Conservation (phyloP, 805 yeast genomes). For the Ogataea chonburiensis region DNA sequence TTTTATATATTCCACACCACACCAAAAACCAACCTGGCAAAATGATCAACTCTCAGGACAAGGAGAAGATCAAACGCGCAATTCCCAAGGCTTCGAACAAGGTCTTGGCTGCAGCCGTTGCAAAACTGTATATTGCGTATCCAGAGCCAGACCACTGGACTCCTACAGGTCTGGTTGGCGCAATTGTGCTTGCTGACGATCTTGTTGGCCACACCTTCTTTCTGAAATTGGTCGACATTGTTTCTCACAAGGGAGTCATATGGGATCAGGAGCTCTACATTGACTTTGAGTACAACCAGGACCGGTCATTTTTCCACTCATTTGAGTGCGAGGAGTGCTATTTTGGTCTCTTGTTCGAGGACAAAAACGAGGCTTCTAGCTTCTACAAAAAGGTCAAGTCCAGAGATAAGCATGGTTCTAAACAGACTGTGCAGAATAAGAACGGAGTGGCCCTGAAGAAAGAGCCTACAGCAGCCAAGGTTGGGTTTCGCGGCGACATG, state of each 20-base stretch:
- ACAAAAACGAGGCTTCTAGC: conserved; percentile 81
- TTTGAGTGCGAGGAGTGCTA: conserved; percentile 90
- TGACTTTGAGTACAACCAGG: conserved; percentile 87
- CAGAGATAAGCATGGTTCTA: conserved; percentile 81
- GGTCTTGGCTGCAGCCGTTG: conserved; percentile 86
- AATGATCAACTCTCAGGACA: conserved; percentile 55
- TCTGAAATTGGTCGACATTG: conserved; percentile 81
- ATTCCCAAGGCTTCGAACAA: conserved; percentile 87
- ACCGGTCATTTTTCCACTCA: conserved; percentile 89
- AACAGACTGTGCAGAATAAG: conserved; percentile 80
- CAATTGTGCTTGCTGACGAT: conserved; percentile 84
- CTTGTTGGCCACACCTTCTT: conserved; percentile 92
- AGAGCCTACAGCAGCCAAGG: conserved; percentile 36
- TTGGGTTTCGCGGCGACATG: conserved; percentile 68
- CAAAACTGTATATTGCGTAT: conserved; percentile 83
- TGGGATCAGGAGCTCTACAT: conserved; percentile 98
- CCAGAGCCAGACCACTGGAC: conserved; percentile 82
- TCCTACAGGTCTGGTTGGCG: conserved; percentile 88
- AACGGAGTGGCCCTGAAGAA: conserved; percentile 82
- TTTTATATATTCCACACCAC: conserved; percentile 5
- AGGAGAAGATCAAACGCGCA: conserved; percentile 84
- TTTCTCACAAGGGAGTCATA: conserved; percentile 78
- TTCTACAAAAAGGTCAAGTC: conserved; percentile 74
- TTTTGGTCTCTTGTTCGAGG: conserved; percentile 87
- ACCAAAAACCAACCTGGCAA: conserved; percentile 13